Conservation (phyloP, 371 early-diverging fungal species). For the Smittium culicis region DNA sequence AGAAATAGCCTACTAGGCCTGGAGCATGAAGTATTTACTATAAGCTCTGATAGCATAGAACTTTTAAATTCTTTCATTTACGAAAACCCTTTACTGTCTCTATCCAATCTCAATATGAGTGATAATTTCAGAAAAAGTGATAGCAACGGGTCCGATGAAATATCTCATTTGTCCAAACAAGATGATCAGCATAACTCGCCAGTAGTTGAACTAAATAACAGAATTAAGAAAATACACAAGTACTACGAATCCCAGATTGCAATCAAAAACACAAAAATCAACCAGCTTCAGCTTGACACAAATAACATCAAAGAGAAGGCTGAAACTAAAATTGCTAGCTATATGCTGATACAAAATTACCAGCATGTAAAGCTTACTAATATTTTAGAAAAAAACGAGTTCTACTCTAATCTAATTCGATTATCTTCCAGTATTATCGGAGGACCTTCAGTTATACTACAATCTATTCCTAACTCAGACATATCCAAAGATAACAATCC, state of each 20-base stretch:
- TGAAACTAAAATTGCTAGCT: neutral
- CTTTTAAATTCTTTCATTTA: neutral
- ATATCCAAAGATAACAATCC: neutral
- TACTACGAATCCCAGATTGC: neutral
- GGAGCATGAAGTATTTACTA: neutral
- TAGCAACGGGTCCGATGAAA: neutral
- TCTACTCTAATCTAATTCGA: neutral
- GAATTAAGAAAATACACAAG: neutral
- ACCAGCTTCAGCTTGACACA: neutral
- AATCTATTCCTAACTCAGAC: neutral
- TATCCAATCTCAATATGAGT: neutral
- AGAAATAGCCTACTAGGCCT: neutral
- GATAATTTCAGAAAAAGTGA: neutral
- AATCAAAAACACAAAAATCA: neutral
- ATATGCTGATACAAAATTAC: neutral
- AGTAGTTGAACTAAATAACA: neutral
- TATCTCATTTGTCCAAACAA: neutral
- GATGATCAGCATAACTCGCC: neutral
- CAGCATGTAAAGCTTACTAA: neutral
- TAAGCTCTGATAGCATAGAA: neutral
- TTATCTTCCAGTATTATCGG: neutral
- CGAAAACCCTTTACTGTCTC: neutral
- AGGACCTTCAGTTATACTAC: neutral
- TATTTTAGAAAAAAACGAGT: neutral
- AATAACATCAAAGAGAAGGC: neutral